Conservation (phyloP, 257 asterid genomes). For the Fraxinus excelsior region DNA sequence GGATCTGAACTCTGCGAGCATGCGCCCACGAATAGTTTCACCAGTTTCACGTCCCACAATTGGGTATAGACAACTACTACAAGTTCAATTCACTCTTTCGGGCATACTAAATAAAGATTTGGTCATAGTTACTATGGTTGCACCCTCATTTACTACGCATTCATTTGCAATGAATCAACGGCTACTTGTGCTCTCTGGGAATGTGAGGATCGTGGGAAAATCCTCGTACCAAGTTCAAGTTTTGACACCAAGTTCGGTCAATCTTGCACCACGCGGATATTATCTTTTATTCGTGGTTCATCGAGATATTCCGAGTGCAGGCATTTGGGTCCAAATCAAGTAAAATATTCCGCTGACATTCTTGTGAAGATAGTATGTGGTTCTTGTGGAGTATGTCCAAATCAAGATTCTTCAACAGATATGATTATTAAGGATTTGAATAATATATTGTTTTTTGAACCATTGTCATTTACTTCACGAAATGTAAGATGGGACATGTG, state of each 20-base stretch:
- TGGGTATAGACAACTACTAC: constrained; percentile 2
- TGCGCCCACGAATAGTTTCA: constrained; percentile 22
- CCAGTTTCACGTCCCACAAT: not conserved
- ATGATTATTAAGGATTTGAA: not conserved
- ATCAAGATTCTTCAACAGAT: not conserved
- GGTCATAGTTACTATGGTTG: constrained; percentile 28
- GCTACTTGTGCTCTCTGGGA: constrained; percentile 22
- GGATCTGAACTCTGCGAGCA: not conserved
- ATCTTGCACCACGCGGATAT: constrained; percentile 17
- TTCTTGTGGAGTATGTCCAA: not conserved
- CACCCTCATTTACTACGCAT: constrained; percentile 35
- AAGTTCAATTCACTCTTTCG: constrained; percentile 2
- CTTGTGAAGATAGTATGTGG: not conserved
- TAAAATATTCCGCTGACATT: not conserved
- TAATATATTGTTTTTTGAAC: not conserved
- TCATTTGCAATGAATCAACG: constrained; percentile 37
- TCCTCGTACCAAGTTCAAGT: constrained; percentile 1
- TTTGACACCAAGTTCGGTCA: constrained; percentile 6
- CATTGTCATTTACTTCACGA: not conserved
- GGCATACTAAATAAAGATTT: not conserved
- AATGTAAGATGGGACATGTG: not conserved
- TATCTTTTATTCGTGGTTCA: constrained; percentile 25
- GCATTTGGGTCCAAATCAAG: constrained; percentile 17
- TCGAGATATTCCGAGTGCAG: constrained; percentile 15
- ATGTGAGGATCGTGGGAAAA: constrained; percentile 3